Evolutionary conservation across 495 filamentous ascomycete genomes (phyloP).

Genomic region (Talaromyces adpressus): DNA sequence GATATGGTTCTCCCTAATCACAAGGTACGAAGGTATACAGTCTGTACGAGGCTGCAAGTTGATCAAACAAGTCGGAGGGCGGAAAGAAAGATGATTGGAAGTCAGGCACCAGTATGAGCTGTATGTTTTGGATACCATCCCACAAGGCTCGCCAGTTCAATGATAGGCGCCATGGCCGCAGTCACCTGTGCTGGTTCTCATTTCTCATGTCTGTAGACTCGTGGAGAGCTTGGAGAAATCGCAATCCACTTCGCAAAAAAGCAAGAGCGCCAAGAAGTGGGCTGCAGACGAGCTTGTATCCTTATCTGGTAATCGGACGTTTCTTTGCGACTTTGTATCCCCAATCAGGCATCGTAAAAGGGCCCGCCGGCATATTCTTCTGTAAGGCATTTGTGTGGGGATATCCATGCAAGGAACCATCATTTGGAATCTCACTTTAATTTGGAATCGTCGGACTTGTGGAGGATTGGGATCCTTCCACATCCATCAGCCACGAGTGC

Average conservation of each 20-base stretch:
- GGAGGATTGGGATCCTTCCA: background rate
- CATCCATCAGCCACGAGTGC: background rate
- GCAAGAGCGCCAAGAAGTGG: background rate
- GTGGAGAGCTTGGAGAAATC: background rate
- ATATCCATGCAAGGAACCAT: conserved; percentile 5
- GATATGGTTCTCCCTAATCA: background rate
- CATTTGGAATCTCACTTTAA: background rate
- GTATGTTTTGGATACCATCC: background rate
- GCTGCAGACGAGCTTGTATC: background rate
- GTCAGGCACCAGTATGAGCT: background rate
- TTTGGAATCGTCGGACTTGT: background rate
- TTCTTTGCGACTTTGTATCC: background rate
- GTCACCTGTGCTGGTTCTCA: background rate
- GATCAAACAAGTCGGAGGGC: conserved; percentile 7
- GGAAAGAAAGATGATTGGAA: conserved; percentile 6
- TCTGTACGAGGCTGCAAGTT: background rate
- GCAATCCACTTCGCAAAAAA: background rate
- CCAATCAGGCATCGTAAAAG: background rate
- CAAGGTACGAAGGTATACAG: background rate
- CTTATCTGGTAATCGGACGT: background rate
- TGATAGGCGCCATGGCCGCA: background rate
- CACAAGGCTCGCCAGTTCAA: background rate
- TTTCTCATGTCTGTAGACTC: background rate
- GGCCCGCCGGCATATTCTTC: background rate
- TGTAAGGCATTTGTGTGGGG: background rate